Conservation (phyloP, 495 filamentous ascomycete genomes). For the Diplogelasinospora grovesii region DNA sequence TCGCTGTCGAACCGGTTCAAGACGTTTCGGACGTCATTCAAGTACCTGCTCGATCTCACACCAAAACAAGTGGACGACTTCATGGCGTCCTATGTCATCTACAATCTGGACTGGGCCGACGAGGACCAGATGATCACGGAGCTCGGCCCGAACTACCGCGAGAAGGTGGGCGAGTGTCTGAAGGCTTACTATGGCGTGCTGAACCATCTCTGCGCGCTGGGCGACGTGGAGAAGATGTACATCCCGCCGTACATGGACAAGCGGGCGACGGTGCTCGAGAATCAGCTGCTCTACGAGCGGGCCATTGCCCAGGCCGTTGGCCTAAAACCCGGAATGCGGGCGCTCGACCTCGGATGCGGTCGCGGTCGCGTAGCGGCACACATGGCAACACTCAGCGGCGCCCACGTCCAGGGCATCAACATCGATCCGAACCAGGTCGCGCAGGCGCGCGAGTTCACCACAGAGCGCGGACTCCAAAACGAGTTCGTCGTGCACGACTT, state of each 20-base stretch:
- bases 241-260: constrained; percentile 57
- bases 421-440: constrained; percentile 57
- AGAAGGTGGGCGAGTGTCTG: constrained; percentile 53
- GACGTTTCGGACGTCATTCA: constrained; percentile 50
- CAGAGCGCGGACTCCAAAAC: constrained; percentile 42
- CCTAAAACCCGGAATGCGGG: constrained; percentile 42
- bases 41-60: constrained; percentile 49
- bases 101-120: constrained; percentile 59
- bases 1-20: constrained; percentile 49
- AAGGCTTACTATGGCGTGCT: constrained; percentile 56
- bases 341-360: constrained; percentile 55
- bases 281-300: constrained; percentile 54
- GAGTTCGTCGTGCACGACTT: constrained; percentile 51
- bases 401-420: constrained; percentile 53
- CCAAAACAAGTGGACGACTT: constrained; percentile 56
- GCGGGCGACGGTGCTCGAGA: constrained; percentile 45
- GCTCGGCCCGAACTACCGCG: constrained; percentile 53
- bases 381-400: constrained; percentile 48
- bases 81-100: constrained; percentile 61
- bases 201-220: constrained; percentile 60
- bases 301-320: constrained; percentile 49
- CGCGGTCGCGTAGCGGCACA: constrained; percentile 57
- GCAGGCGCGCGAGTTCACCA: constrained; percentile 48
- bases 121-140: constrained; percentile 50
- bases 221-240: constrained; percentile 64